These are phyloP conservation scores for Ophiocordyceps polyrhachis-furcata DNA, from an alignment of 2,329 filamentous ascomycete species.

Conservation along the genomic window DNA sequence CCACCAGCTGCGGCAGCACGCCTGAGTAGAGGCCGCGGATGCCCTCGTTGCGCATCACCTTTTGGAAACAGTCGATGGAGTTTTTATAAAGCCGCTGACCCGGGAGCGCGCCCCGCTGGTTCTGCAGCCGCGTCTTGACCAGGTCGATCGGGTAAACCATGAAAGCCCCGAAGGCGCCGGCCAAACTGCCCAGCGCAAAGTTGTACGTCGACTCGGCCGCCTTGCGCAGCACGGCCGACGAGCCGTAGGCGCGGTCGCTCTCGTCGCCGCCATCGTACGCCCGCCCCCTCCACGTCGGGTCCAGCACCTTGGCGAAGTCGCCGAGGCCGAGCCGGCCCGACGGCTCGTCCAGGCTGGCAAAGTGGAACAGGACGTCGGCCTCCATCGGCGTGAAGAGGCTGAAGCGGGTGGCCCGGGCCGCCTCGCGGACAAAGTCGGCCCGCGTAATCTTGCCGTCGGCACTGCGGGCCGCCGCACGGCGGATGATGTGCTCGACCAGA, in stretches of 20 bases:
- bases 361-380: constrained; percentile 96
- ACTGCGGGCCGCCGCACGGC: constrained; percentile 70
- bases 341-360: constrained; percentile 79
- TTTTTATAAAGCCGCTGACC: constrained; percentile 92
- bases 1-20: constrained; percentile 84
- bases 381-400: constrained; percentile 97
- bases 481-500: constrained; percentile 80
- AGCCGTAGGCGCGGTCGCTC: constrained; percentile 8
- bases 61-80: constrained; percentile 84
- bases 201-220: constrained; percentile 60
- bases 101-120: constrained; percentile 68
- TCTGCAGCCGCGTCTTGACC: constrained; percentile 97
- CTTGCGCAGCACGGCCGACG: constrained; percentile 31
- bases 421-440: constrained; percentile 87
- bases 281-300: constrained; percentile 70
- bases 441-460: constrained; percentile 83
- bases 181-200: constrained; percentile 74
- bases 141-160: constrained; percentile 99
- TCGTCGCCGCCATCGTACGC: constrained; percentile 29
- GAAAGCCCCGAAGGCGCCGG: constrained; percentile 93
- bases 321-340: constrained; percentile 64
- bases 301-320: constrained; percentile 90
- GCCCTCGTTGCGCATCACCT: constrained; percentile 86
- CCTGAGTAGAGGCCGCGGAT: constrained; percentile 82
- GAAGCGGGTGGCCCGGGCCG: constrained; percentile 77